Percentiles rank a stretch among this genome's conserved stretches.
Conservation (phyloP, 2,329 filamentous ascomycete genomes). For the Monascus ruber region DNA sequence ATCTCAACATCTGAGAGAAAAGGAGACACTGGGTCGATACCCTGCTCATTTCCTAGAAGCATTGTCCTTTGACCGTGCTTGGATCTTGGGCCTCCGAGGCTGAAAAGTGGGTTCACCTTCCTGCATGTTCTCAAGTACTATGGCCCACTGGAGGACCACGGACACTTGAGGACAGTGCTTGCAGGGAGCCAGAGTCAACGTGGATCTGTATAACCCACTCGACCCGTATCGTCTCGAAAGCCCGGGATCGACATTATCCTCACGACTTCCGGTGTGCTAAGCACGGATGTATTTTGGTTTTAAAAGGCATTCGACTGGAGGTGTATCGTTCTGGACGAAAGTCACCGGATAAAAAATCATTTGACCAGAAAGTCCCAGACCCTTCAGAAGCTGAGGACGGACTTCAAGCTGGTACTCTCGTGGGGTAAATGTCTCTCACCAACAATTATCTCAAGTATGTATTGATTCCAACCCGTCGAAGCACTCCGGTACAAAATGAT, state of each 20-base stretch:
- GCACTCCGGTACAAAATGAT: slow-evolving; percentile 49
- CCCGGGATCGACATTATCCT: slow-evolving; percentile 27
- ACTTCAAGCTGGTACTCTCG: slow-evolving; percentile 41
- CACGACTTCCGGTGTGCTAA: slow-evolving; percentile 41
- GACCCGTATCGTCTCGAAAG: slow-evolving; percentile 5
- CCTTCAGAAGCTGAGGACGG: slow-evolving; percentile 34
- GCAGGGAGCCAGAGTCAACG: not conserved
- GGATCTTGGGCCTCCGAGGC: slow-evolving; percentile 39
- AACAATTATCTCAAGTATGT: not conserved
- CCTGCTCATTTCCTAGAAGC: slow-evolving; percentile 22
- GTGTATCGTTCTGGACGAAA: slow-evolving; percentile 44
- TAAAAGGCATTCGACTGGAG: slow-evolving; percentile 41
- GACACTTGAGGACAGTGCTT: slow-evolving; percentile 11
- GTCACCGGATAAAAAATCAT: slow-evolving; percentile 43
- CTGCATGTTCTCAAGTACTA: slow-evolving; percentile 40
- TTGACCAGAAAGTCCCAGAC: slow-evolving; percentile 32
- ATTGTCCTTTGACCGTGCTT: slow-evolving; percentile 40
- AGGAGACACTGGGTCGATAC: slow-evolving; percentile 4
- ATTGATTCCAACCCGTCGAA: slow-evolving; percentile 1
- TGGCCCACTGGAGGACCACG: slow-evolving; percentile 33
- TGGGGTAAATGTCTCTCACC: slow-evolving; percentile 2
- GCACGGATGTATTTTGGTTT: slow-evolving; percentile 38
- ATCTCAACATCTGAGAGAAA: slow-evolving; percentile 38
- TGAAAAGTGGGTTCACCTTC: slow-evolving; percentile 33
- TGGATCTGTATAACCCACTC: slow-evolving; percentile 1